A percentile compares a stretch with the other conserved stretches of the same genome.
These are phyloP conservation scores for Marasmius fiardii DNA, from an alignment of 1,284 basidiomycete species.

Conservation along the genomic window DNA sequence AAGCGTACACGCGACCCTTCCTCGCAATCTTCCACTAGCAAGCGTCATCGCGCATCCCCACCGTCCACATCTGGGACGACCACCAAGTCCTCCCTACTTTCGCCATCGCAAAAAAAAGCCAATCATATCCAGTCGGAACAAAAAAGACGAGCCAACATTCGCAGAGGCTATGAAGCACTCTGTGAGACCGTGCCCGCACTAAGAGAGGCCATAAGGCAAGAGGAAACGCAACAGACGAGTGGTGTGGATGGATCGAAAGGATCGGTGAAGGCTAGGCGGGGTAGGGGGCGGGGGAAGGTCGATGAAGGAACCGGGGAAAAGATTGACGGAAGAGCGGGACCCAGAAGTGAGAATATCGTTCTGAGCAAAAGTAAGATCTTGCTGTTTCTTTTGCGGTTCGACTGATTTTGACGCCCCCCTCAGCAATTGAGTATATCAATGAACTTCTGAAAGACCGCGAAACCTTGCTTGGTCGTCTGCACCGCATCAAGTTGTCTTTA, in stretches of 20 bases:
- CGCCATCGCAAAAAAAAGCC: conserved; percentile 85
- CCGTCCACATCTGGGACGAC: conserved; percentile 15
- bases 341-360: conserved; percentile 83
- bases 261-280: conserved; percentile 25
- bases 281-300: conserved; percentile 28
- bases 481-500: conserved; percentile 53
- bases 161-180: conserved; percentile 82
- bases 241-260: conserved; percentile 19
- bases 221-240: conserved; percentile 32
- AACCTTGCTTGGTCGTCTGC: conserved; percentile 52
- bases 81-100: conserved; percentile 52
- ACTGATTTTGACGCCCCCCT: conserved; percentile 4
- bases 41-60: conserved; percentile 21
- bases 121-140: conserved; percentile 91
- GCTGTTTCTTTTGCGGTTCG: conserved; percentile 1
- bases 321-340: conserved; percentile 77
- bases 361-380: conserved; percentile 70
- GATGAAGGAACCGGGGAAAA: conserved; percentile 50
- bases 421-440: conserved; percentile 84
- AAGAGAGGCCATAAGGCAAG: conserved; percentile 67
- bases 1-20: conserved; percentile 11
- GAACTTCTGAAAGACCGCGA: conserved; percentile 57
- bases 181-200: conserved; percentile 80
- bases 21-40: conserved; percentile 13
- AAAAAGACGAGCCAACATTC: conserved; percentile 88